These are phyloP conservation scores for Mrakia gelida DNA, from an alignment of 768 basidiomycete species.

Conservation along the genomic window DNA sequence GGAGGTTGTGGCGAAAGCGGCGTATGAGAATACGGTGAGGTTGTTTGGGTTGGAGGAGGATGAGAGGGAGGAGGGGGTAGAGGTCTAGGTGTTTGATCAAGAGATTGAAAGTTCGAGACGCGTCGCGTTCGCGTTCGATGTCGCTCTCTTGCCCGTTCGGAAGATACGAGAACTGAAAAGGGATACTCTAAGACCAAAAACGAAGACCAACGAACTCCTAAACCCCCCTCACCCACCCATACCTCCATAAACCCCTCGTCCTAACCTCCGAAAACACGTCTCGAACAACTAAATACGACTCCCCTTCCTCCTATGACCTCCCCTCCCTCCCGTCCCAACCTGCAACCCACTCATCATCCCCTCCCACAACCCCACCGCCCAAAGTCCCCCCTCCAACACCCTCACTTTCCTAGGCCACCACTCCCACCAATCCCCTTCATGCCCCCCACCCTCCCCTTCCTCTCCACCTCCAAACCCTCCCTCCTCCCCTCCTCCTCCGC, in stretches of 20 bases:
- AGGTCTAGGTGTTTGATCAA: background rate
- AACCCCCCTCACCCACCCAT: too few species aligned
- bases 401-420: slow-evolving; percentile 21
- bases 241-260: too few species aligned
- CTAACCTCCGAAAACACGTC: too few species aligned
- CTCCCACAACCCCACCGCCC: slow-evolving; percentile 13
- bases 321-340: background rate
- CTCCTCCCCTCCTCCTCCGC: background rate
- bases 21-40: slow-evolving; percentile 61
- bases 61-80: background rate
- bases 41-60: slow-evolving; percentile 56
- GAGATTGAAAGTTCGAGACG: too few species aligned
- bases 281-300: background rate
- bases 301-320: slow-evolving; percentile 12
- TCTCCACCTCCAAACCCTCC: background rate
- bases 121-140: background rate
- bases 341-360: background rate
- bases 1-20: slow-evolving; percentile 56
- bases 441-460: background rate
- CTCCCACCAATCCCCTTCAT: slow-evolving; percentile 1
- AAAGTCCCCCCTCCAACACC: slow-evolving; percentile 12
- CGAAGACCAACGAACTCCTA: background rate
- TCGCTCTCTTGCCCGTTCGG: background rate
- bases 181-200: background rate
- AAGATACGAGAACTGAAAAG: background rate